Conservation (phyloP, 192 early-diverging fungal species). For the Phycomyces nitens region DNA sequence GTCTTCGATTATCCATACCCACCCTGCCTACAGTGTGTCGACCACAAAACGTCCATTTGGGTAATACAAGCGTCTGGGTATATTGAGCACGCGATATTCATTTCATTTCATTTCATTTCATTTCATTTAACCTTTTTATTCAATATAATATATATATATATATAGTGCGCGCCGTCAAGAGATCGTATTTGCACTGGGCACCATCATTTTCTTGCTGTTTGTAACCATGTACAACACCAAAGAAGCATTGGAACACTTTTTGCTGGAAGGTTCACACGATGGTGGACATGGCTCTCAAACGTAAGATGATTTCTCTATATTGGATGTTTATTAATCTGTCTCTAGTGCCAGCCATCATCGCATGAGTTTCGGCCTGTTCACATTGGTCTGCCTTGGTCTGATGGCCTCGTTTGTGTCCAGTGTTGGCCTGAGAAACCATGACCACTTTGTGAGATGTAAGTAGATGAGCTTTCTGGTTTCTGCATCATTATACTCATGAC, state of each 20-base stretch:
- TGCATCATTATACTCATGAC: background rate
- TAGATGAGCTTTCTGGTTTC: background rate
- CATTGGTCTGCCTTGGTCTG: conserved; percentile 38
- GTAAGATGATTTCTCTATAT: background rate
- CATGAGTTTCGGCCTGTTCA: conserved; percentile 23
- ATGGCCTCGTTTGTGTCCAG: conserved; percentile 42
- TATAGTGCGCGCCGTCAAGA: conserved; percentile 49
- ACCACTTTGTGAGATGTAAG: conserved; percentile 47
- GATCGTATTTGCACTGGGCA: conserved; percentile 49
- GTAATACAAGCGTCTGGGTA: conserved; percentile 23
- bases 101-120: conserved; percentile 2
- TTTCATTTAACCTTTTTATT: background rate
- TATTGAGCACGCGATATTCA: background rate
- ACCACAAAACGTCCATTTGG: conserved; percentile 55
- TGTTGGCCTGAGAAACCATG: conserved; percentile 49
- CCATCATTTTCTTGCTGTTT: conserved; percentile 52
- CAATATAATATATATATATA: background rate
- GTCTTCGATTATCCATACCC: conserved; percentile 43
- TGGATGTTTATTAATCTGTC: background rate
- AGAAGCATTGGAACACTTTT: conserved; percentile 55
- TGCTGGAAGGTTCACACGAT: conserved; percentile 48
- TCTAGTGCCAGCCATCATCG: background rate
- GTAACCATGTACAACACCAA: conserved; percentile 56
- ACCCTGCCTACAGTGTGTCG: conserved; percentile 37
- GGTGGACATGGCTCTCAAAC: background rate